These are phyloP conservation scores for Leucosporidium scottii DNA, from an alignment of 768 basidiomycete species.

Conservation along the genomic window DNA sequence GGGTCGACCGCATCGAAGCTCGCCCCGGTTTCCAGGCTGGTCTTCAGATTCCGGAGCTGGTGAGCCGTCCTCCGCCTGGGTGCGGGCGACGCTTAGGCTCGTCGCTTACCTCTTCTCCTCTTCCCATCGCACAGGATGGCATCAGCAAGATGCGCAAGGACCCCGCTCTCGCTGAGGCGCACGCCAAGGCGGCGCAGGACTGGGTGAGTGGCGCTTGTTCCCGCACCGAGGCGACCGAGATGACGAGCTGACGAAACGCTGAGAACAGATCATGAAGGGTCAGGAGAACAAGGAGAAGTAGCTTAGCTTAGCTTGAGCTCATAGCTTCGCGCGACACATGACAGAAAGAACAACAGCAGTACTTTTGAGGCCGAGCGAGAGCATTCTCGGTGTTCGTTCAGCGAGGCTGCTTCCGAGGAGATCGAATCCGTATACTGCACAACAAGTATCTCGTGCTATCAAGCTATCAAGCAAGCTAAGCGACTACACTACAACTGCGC, in stretches of 20 bases:
- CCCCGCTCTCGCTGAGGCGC: conserved; percentile 7
- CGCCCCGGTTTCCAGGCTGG: conserved; percentile 17
- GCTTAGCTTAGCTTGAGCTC: neutral
- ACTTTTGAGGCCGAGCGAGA: no score
- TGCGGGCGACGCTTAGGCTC: no score
- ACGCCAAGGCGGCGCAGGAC: neutral
- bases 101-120: no score
- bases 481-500: neutral
- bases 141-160: conserved; percentile 12
- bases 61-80: no score
- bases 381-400: no score
- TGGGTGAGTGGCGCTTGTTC: neutral
- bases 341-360: no score
- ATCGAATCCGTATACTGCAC: neutral
- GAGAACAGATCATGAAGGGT: neutral
- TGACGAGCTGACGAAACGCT: no score
- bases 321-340: no score
- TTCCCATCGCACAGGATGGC: neutral
- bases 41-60: conserved; percentile 23
- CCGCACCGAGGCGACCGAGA: no score
- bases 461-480: neutral
- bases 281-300: neutral
- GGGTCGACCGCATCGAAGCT: conserved; percentile 28
- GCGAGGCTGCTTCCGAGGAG: no score
- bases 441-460: no score